Evolutionary conservation across 2,329 filamentous ascomycete species (phyloP).

Genomic region (Apiospora pterosperma): DNA sequence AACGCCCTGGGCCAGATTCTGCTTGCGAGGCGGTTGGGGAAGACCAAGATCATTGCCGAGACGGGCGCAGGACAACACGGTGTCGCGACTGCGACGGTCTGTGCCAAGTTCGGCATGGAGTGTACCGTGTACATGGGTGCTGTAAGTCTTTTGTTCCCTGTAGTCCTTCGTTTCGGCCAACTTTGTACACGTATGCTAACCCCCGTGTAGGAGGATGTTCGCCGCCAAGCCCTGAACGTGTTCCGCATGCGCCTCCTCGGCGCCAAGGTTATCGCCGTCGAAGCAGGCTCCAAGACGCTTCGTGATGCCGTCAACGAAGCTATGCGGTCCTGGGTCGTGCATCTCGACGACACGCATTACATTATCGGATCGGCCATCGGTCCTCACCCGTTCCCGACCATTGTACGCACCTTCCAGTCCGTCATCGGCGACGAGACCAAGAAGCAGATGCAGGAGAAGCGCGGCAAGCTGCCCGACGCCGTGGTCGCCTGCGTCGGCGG

Average conservation of each 20-base stretch:
- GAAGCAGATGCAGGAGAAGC: constrained; percentile 79
- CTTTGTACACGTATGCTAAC: background rate
- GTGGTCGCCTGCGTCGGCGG: constrained; percentile 96
- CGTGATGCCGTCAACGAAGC: constrained; percentile 94
- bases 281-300: constrained; percentile 80
- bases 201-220: constrained; percentile 70
- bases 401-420: constrained; percentile 95
- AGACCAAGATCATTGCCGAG: constrained; percentile 96
- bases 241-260: constrained; percentile 98
- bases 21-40: constrained; percentile 79
- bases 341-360: constrained; percentile 93
- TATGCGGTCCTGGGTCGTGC: constrained; percentile 87
- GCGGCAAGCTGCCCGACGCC: constrained; percentile 88
- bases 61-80: constrained; percentile 97
- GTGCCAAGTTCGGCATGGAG: constrained; percentile 97
- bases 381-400: constrained; percentile 95
- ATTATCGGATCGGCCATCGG: constrained; percentile 97
- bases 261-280: constrained; percentile 87
- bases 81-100: constrained; percentile 95
- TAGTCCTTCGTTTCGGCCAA: background rate
- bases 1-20: constrained; percentile 94
- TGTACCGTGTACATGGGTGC: constrained; percentile 99
- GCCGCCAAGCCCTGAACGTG: constrained; percentile 93
- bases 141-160: constrained; percentile 30
- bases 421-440: constrained; percentile 96